Conservation (phyloP, 352 stramenopile species). For the Plasmopara viticola region DNA sequence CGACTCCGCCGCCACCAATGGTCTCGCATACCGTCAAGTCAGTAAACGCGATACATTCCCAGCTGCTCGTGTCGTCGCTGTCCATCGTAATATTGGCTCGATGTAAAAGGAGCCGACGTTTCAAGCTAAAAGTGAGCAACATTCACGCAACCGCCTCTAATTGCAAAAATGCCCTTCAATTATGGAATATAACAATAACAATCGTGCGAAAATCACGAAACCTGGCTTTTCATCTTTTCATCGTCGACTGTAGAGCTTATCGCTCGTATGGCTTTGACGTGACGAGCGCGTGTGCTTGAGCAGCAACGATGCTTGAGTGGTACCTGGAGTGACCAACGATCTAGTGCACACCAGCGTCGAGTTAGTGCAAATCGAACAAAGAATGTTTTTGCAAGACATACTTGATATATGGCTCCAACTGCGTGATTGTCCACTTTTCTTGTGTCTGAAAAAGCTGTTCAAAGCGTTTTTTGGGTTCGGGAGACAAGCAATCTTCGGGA, state of each 20-base stretch:
- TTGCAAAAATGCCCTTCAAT: background rate
- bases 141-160: background rate
- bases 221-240: conserved; percentile 7
- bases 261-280: conserved; percentile 60
- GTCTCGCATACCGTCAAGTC: conserved; percentile 78
- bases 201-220: background rate
- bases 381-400: conserved; percentile 20
- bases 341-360: conserved; percentile 18
- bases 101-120: background rate
- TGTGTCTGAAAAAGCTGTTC: conserved; percentile 71
- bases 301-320: conserved; percentile 68
- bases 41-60: conserved; percentile 72
- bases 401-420: conserved; percentile 81
- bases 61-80: conserved; percentile 24
- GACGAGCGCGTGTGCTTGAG: conserved; percentile 78
- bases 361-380: background rate
- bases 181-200: background rate
- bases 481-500: conserved; percentile 50
- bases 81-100: conserved; percentile 11
- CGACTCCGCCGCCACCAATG: conserved; percentile 87
- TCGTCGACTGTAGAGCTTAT: conserved; percentile 72
- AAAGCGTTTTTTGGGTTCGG: conserved; percentile 72
- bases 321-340: conserved; percentile 49
- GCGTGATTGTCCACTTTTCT: conserved; percentile 76
- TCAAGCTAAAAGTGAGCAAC: conserved; percentile 4